Evolutionary conservation across 805 yeast species (phyloP).

Genomic region (Yarrowia keelungensis): DNA sequence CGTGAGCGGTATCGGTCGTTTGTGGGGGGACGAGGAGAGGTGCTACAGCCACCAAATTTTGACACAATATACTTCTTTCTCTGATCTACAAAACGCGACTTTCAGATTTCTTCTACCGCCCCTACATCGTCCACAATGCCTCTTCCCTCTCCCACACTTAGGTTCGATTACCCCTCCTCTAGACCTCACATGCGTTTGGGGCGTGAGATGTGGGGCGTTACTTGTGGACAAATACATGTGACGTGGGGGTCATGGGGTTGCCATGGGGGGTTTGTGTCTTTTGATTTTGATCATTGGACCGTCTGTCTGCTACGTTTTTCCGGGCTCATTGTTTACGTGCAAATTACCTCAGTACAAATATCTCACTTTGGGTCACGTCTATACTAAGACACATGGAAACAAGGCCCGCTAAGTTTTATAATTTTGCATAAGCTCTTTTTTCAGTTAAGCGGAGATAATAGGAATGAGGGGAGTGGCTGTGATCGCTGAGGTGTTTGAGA

Average conservation of each 20-base stretch:
- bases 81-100: not conserved
- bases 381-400: conserved; percentile 18
- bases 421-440: conserved; percentile 33
- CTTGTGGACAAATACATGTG: conserved; percentile 10
- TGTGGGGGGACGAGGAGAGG: no score
- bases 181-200: conserved; percentile 19
- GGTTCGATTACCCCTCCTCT: conserved; percentile 27
- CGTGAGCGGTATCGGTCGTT: conserved; percentile 29
- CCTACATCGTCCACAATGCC: not conserved
- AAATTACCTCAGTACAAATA: conserved; percentile 36
- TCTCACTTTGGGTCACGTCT: conserved; percentile 3
- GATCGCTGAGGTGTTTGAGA: no score
- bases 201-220: conserved; percentile 17
- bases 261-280: no score
- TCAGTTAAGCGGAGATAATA: conserved; percentile 27
- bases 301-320: no score
- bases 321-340: no score
- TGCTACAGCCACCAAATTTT: no score
- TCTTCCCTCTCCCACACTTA: not conserved
- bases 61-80: no score
- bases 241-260: not conserved
- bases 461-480: conserved; percentile 18
- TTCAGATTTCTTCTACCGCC: not conserved
- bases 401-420: conserved; percentile 8
- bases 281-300: no score